Base-by-base conservation (phyloP, 2,329 filamentous ascomycete genomes). In the Drechslera avenae region DNA sequence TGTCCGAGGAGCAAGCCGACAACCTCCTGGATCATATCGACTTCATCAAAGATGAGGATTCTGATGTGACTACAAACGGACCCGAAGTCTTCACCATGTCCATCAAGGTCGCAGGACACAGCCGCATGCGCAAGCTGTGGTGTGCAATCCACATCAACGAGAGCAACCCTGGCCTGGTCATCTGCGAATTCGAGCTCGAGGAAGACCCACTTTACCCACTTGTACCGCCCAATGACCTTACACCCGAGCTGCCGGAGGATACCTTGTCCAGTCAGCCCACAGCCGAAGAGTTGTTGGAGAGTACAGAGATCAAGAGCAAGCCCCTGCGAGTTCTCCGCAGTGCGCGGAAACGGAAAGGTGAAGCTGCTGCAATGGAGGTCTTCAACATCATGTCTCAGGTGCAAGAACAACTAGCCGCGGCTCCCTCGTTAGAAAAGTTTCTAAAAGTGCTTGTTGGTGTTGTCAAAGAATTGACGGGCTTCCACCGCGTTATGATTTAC, bases 371-470 rank as follows among this genome's bases (percentile, higher is more conserved):
- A 0, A 94, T 94, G 86, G 88, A 95, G 63, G 89, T 94, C 1
- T 95, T 95, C 73, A 91, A 91, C 71, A 91, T 96, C 57, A 89
- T 96, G 83, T 90, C 89, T 1, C 91, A 96, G 68, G 88, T 96
- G 1, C 91, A 96, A 68, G 90, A 96, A 62, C 91, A 96, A 69
- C 78, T 96, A 10, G 83, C 89, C 4, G 83, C 85, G 19, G 89
- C 91, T 1, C 79, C 85, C 0, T 86, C 82, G 52, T 76, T 96
- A 1, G 86, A 91, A 1, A 79, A 73, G 1, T 90, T 96, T 52
- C 76, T 96, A 31, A 93, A 94, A 63, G 86, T 92, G 5, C 74
- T 94, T 3, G 88, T 93, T 0, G 91, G 91, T 0, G 88, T 96
- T 6, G 84, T 96, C 28, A 96, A 95, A 67, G 91, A 96, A 66